Base-by-base conservation (phyloP, 352 stramenopile genomes). In the Phytophthora pseudosyringae region DNA sequence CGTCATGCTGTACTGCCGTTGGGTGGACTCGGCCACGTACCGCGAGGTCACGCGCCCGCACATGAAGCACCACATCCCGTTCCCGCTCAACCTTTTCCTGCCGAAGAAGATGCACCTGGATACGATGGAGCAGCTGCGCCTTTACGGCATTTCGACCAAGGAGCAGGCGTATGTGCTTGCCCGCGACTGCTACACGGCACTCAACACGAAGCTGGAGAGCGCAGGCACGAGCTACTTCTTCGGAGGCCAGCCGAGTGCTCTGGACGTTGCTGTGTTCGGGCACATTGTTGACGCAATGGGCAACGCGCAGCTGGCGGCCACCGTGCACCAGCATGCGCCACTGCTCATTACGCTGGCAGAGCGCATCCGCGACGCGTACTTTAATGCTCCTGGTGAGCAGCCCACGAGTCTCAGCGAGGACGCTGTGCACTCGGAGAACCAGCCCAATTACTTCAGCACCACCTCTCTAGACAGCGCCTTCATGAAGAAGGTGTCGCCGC, bases 21-120 rank as follows among this genome's bases (percentile, higher is more conserved):
- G 88, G 88, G 88, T 94, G 46, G 86, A 96, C 56, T 75, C 84
- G 7, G 75, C 89, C 59, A 94, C 84, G 49, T 96, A 94, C 67
- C 83, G 80, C 7, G 88, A 96, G 57, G 80, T 96, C 51, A 96
- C 88, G 62, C 86, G 86, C 0, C 83, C 81, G 52, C 81, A 91
- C 47, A 79, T 93, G 60, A 92, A 92, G 73, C 86, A 85, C 53
- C 74, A 88, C 36, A 83, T 96, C 35, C 86, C 88, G 15, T 96
- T 96, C 64, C 88, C 88, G 26, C 55, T 96, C 15, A 94, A 85
- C 68, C 84, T 90, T 47, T 80, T 93, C 21, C 32, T 96, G 38
- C 88, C 88, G 6, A 96, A 94, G 73, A 91, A 93, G 64, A 90
- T 96, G 62, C 88, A 94, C 59, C 43, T 90, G 32, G 77, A 90